Evolutionary conservation across 208 protist genomes (phyloP).

Genomic region (Tritrichomonas foetus): DNA sequence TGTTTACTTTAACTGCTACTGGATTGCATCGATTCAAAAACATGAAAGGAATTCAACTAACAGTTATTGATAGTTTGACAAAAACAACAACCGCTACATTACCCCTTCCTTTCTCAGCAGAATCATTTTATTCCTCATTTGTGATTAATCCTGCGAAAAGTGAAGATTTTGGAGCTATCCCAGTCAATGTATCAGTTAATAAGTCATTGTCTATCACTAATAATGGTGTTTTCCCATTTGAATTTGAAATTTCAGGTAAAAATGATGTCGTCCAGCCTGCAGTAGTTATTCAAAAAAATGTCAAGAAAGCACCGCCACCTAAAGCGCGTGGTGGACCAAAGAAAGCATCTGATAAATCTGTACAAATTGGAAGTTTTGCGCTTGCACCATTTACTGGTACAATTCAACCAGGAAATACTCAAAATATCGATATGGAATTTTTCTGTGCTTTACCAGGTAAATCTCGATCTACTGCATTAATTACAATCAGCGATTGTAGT

Average conservation of each 20-base stretch:
- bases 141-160: background rate
- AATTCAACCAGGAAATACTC: background rate
- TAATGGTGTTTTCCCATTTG: constrained; percentile 14
- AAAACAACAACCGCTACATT: background rate
- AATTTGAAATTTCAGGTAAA: constrained; percentile 17
- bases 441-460: background rate
- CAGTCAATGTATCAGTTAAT: background rate
- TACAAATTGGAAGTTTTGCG: background rate
- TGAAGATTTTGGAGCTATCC: background rate
- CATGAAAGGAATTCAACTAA: background rate
- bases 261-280: background rate
- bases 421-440: background rate
- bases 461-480: background rate
- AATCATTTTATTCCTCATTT: background rate
- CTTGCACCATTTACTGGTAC: background rate
- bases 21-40: background rate
- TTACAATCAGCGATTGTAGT: background rate
- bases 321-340: background rate
- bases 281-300: background rate
- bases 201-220: background rate
- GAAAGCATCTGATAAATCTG: background rate
- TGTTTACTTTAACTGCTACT: background rate
- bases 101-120: background rate
- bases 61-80: background rate
- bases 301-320: background rate